phyloP scores from a whole-genome alignment of 371 early-diverging fungal species.

The Haplosporangium sp. region DNA sequence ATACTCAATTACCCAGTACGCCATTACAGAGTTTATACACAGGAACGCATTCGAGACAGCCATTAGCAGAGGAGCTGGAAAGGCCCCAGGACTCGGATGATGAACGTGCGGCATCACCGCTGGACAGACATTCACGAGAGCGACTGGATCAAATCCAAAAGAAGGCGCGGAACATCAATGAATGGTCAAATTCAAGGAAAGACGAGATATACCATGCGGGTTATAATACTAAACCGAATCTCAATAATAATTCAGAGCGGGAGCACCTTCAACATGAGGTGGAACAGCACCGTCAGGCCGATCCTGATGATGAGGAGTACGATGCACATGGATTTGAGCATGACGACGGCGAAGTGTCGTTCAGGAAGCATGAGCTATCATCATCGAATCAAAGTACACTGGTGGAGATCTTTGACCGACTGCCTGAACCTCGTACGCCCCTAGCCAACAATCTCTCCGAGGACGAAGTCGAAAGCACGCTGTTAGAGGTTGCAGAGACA shows the following conservation, averaged over 20 bases:
- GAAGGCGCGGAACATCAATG: neutral
- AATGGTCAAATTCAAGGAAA: neutral
- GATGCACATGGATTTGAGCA: neutral
- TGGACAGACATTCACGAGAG: neutral
- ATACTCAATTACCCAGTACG: conserved; percentile 12
- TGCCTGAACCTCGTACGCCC: neutral
- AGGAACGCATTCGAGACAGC: conserved; percentile 6
- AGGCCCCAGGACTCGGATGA: conserved; percentile 2
- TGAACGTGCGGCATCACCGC: neutral
- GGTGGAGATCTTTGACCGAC: neutral
- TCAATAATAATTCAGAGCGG: neutral
- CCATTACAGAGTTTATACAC: conserved; percentile 11
- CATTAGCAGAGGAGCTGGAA: neutral
- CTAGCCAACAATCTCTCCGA: neutral
- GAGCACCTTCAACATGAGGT: neutral
- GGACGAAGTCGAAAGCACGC: conserved; percentile 6
- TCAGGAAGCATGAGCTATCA: conserved; percentile 6
- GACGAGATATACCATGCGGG: neutral
- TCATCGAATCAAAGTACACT: conserved; percentile 16
- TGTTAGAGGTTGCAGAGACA: conserved; percentile 39
- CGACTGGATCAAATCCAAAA: neutral
- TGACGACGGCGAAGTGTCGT: conserved; percentile 18
- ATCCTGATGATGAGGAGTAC: neutral
- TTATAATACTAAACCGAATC: neutral
- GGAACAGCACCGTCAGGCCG: neutral